Percentiles rank a stretch among this genome's conserved stretches.
These are phyloP conservation scores for Fusarium metavorans DNA, from an alignment of 2,329 filamentous ascomycete species.

Conservation along the genomic window DNA sequence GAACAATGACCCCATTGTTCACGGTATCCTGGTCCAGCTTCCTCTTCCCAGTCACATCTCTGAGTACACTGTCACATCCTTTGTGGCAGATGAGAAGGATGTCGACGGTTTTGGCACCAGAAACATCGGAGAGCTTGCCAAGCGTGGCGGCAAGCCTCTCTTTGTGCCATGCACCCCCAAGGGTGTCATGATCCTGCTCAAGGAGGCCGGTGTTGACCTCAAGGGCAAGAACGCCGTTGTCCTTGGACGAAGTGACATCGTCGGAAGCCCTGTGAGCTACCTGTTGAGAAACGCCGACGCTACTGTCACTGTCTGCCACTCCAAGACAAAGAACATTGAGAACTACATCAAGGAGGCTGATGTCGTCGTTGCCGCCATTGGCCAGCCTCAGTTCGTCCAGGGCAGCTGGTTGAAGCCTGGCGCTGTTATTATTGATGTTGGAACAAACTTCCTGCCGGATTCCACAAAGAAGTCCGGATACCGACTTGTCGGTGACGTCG, in stretches of 20 bases:
- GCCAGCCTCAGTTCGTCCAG: constrained; percentile 87
- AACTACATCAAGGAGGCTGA: constrained; percentile 86
- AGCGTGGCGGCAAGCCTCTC: constrained; percentile 88
- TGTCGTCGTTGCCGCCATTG: constrained; percentile 92
- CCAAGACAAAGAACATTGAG: constrained; percentile 80
- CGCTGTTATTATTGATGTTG: constrained; percentile 96
- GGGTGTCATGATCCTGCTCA: constrained; percentile 92
- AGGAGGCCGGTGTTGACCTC: constrained; percentile 85
- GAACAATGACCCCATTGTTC: constrained; percentile 88
- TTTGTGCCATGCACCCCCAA: constrained; percentile 97
- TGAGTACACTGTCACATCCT: constrained; percentile 90
- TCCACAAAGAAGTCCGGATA: constrained; percentile 91
- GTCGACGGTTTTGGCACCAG: constrained; percentile 95
- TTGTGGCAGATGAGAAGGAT: constrained; percentile 93
- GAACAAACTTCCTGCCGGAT: constrained; percentile 95
- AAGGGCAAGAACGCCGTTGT: constrained; percentile 95
- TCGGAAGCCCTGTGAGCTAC: constrained; percentile 96
- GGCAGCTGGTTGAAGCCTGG: constrained; percentile 96
- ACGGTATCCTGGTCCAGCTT: constrained; percentile 94
- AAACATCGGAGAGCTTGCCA: constrained; percentile 97
- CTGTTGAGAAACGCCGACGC: constrained; percentile 95
- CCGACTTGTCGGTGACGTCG: constrained; percentile 93
- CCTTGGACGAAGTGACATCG: constrained; percentile 94
- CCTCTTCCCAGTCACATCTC: constrained; percentile 90
- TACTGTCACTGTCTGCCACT: constrained; percentile 97